These are phyloP conservation scores for Bryopsis sp. DNA, from an alignment of 139 green algal species.

Conservation along the genomic window DNA sequence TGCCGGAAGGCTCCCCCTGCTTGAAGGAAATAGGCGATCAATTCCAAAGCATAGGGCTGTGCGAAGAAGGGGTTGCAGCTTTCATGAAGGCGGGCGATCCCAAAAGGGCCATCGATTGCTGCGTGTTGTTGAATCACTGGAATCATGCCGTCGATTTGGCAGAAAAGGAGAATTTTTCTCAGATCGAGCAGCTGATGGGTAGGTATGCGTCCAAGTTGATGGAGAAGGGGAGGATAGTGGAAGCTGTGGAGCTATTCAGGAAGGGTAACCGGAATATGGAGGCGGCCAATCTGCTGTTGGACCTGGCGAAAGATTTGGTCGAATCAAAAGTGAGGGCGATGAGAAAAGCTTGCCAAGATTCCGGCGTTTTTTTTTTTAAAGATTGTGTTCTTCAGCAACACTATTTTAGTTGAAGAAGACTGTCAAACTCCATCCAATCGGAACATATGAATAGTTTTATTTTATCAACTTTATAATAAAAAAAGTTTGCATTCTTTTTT, in stretches of 20 bases:
- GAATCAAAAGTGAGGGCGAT: slow-evolving; percentile 2
- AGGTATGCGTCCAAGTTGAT: slow-evolving; percentile 66
- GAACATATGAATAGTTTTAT: too few relatives aligned
- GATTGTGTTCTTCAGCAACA: too few relatives aligned
- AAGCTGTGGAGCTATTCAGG: slow-evolving; percentile 58
- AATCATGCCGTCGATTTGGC: slow-evolving; percentile 59
- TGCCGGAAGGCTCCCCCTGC: slow-evolving; percentile 51
- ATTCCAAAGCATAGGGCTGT: slow-evolving; percentile 64
- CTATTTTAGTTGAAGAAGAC: too few relatives aligned
- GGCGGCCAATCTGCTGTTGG: slow-evolving; percentile 50
- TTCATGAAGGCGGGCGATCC: slow-evolving; percentile 60
- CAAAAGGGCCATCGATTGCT: slow-evolving; percentile 69
- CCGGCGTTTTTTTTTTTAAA: too few relatives aligned
- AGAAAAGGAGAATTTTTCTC: slow-evolving; percentile 39
- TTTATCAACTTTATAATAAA: too few relatives aligned
- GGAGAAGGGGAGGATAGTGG: slow-evolving; percentile 47
- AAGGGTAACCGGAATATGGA: slow-evolving; percentile 59
- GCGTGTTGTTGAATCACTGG: slow-evolving; percentile 76
- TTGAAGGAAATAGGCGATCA: slow-evolving; percentile 52
- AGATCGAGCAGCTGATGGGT: slow-evolving; percentile 59
- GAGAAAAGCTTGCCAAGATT: slow-evolving; percentile 19
- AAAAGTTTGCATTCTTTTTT: neutral
- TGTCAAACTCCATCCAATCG: too few relatives aligned
- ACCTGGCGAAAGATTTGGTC: slow-evolving; percentile 30
- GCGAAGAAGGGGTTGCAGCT: slow-evolving; percentile 52